These are phyloP conservation scores for Rhizopogon sp. DNA, from an alignment of 768 basidiomycete species.

Conservation along the genomic window DNA sequence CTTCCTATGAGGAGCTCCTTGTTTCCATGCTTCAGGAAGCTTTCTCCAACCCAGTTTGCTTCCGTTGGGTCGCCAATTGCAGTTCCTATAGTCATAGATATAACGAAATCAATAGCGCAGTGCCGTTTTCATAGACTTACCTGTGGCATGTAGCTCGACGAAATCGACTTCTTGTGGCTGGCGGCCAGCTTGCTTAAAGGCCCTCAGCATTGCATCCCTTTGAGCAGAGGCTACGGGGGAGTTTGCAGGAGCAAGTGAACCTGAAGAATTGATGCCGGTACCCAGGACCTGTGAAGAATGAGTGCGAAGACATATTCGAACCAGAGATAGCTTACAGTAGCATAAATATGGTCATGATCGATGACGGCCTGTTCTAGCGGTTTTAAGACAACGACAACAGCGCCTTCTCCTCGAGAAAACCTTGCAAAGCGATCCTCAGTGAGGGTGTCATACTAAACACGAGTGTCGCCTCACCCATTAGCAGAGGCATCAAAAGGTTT, in stretches of 20 bases:
- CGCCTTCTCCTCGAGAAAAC: conserved; percentile 36
- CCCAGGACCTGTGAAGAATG: conserved; percentile 30
- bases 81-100: conserved; percentile 24
- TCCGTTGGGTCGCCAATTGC: conserved; percentile 46
- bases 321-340: conserved; percentile 21
- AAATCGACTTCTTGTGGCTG: conserved; percentile 39
- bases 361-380: conserved; percentile 31
- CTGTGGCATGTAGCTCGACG: conserved; percentile 49
- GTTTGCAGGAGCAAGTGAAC: conserved; percentile 31
- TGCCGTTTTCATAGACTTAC: conserved; percentile 7
- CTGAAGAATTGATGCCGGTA: conserved; percentile 33
- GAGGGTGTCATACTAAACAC: neutral
- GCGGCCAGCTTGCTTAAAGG: conserved; percentile 27
- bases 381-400: conserved; percentile 35
- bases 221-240: conserved; percentile 35
- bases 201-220: conserved; percentile 31
- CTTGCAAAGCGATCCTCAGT: conserved; percentile 12
- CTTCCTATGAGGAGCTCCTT: conserved; percentile 35
- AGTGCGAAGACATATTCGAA: neutral
- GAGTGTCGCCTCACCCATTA: conserved; percentile 31
- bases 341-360: conserved; percentile 38
- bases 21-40: conserved; percentile 21
- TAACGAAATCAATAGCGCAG: neutral
- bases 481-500: conserved; percentile 41
- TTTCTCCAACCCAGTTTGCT: conserved; percentile 41